phyloP scores from a whole-genome alignment of 768 basidiomycete species.

The Hypholoma fasciculare region DNA sequence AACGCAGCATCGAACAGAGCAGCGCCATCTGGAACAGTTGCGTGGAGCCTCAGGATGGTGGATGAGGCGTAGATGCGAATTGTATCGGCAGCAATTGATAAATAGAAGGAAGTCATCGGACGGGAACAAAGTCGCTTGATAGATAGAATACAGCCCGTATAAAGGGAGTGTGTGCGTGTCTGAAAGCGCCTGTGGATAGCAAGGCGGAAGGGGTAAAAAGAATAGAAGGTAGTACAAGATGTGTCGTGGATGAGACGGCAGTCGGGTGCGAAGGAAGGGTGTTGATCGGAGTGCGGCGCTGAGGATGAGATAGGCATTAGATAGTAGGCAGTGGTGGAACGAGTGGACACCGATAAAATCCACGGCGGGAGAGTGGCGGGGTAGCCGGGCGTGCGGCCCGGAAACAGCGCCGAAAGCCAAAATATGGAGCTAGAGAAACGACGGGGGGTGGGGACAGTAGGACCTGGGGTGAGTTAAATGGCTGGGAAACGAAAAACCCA shows the following conservation, averaged over 20 bases:
- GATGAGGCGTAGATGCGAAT: neutral
- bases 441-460: neutral
- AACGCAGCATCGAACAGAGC: neutral
- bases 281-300: neutral
- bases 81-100: neutral
- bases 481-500: neutral
- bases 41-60: neutral
- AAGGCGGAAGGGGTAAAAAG: neutral
- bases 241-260: neutral
- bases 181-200: neutral
- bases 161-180: neutral
- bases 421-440: no score
- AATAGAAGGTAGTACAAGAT: neutral
- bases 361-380: no score
- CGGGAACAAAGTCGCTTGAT: neutral
- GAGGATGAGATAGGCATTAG: neutral
- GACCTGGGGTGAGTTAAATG: neutral
- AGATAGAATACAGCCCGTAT: conserved; percentile 7
- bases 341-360: neutral
- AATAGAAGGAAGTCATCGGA: neutral
- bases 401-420: no score
- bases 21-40: neutral
- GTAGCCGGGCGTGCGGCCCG: no score
- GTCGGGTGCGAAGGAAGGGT: neutral
- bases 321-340: neutral